phyloP scores from a whole-genome alignment of 2,329 filamentous ascomycete species.

The Aureobasidium zeae region DNA sequence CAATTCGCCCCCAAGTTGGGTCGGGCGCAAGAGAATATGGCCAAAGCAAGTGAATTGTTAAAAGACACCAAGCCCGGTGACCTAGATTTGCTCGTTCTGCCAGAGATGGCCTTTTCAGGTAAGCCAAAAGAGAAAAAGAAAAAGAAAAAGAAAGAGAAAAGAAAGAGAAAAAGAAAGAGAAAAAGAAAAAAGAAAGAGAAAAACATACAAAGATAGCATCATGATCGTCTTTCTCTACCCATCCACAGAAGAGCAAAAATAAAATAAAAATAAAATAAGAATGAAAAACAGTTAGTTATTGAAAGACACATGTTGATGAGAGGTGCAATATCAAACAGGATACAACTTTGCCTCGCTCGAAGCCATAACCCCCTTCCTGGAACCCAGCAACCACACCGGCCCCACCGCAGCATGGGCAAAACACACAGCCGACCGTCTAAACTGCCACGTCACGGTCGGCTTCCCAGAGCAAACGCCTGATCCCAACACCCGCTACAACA shows the following conservation, averaged over 20 bases:
- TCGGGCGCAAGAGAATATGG: constrained; percentile 60
- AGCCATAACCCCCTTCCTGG: constrained; percentile 60
- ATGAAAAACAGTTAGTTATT: background rate
- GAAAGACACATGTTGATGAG: background rate
- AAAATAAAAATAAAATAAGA: too few relatives aligned
- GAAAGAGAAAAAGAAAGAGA: too few relatives aligned
- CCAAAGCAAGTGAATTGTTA: constrained; percentile 56
- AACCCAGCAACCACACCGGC: constrained; percentile 55
- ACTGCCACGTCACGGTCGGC: constrained; percentile 60
- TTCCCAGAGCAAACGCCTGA: constrained; percentile 54
- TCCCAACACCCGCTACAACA: constrained; percentile 45
- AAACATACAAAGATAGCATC: too few relatives aligned
- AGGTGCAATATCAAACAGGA: constrained; percentile 46
- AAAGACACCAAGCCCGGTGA: constrained; percentile 30
- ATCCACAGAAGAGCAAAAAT: too few relatives aligned
- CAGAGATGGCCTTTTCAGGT: constrained; percentile 70
- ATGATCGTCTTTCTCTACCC: too few relatives aligned
- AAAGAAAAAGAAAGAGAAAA: too few relatives aligned
- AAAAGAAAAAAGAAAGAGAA: too few relatives aligned
- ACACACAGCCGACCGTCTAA: constrained; percentile 53
- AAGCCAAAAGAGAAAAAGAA: too few relatives aligned
- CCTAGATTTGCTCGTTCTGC: constrained; percentile 64
- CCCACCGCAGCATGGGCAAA: constrained; percentile 64
- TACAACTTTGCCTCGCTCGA: constrained; percentile 68
- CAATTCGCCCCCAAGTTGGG: constrained; percentile 66